Conservation (phyloP, 352 stramenopile species). For the Phytophthora citrophthora region DNA sequence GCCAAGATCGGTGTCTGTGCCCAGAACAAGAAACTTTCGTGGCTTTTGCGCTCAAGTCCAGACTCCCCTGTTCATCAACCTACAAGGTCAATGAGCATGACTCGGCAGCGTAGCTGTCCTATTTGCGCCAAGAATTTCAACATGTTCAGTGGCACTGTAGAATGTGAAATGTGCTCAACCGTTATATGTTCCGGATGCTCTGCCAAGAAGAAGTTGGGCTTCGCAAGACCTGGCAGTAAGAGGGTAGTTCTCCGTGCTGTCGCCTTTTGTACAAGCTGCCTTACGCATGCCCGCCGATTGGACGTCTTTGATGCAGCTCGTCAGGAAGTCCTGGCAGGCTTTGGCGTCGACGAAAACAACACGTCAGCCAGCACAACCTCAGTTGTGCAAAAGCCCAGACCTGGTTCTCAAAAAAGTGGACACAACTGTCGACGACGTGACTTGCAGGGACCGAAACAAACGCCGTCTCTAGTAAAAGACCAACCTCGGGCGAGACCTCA, state of each 20-base stretch:
- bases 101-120: slow-evolving; percentile 25
- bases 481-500: not conserved
- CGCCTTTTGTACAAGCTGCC: slow-evolving; percentile 38
- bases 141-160: slow-evolving; percentile 30
- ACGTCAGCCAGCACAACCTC: slow-evolving; percentile 16
- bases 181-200: slow-evolving; percentile 34
- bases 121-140: slow-evolving; percentile 39
- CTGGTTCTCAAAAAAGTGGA: slow-evolving; percentile 6
- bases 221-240: slow-evolving; percentile 29
- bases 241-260: slow-evolving; percentile 26
- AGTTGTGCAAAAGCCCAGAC: not conserved
- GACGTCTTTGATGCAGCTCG: slow-evolving; percentile 32
- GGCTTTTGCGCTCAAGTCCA: slow-evolving; percentile 34
- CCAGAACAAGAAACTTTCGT: slow-evolving; percentile 52
- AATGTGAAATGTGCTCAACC: slow-evolving; percentile 37
- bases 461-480: slow-evolving; percentile 8
- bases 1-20: slow-evolving; percentile 33
- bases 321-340: slow-evolving; percentile 27
- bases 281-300: slow-evolving; percentile 28
- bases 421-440: slow-evolving; percentile 32
- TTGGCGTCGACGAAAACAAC: slow-evolving; percentile 9
- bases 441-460: slow-evolving; percentile 5
- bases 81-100: slow-evolving; percentile 16
- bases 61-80: slow-evolving; percentile 11
- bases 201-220: slow-evolving; percentile 40